Base-by-base conservation (phyloP, 768 basidiomycete species). In the Ramaria sp. region DNA sequence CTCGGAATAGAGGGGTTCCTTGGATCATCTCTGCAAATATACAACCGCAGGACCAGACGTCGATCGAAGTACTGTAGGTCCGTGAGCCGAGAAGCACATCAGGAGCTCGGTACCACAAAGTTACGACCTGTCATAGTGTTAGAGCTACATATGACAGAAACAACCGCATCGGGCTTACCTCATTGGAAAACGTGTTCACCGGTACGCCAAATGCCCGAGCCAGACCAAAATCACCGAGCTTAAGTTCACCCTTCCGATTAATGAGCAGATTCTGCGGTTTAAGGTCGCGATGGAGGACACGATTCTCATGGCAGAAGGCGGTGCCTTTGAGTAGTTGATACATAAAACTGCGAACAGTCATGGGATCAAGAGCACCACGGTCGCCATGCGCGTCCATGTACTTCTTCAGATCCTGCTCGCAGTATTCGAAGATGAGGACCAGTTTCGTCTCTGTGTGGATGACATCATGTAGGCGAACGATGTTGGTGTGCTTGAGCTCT, bases 21-120 rank as follows among this genome's bases (percentile, higher is more conserved):
- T 90, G 86, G 59, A 99, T 98, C 95, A 99, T 98, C 72, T 99
- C 96, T 19, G 96, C 95, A 68, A 99, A 96, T 67, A 99, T 99
- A 68, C 96, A 98, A 10, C 96, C 96, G 57, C 92, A 95, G 13
- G 91, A 93, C 96, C 96, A 99, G 51, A 98, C 88, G 68, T 99
- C 96, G 64, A 99, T 98, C 31, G 90, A 92, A 2, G 96, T 98
- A 73, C 87, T 94, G 69, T 99, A 99, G 19, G 95, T 98, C 59
- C 96, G 79, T 20, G 92, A 95, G 52, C 96, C 96, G 61, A 99
- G 81, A 24, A 99, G 80, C 43, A 99, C 96, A 66, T 99, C 96
- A 0, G 96, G 96, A 1, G 96, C 94, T 54, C 96, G 86, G 69
- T 99, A 99, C 96, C 96, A 99, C 13, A 98, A 72, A 30, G 96